A percentile compares a stretch with the other conserved stretches of the same genome.
Conservation (phyloP, 805 yeast genomes). For the Candida easanensis region DNA sequence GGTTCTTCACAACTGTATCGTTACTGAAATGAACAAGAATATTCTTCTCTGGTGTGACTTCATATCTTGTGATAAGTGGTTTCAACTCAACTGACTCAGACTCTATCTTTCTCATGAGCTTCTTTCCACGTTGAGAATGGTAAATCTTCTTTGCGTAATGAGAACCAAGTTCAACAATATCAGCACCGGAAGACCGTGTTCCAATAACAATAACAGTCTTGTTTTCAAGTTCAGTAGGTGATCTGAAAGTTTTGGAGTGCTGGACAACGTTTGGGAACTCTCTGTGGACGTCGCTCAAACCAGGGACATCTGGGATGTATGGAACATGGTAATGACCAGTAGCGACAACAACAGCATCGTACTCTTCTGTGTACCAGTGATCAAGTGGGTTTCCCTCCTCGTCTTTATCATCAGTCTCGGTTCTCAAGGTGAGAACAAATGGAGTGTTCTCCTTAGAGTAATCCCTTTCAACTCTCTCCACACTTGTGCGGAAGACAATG, state of each 20-base stretch:
- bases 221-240: constrained; percentile 17
- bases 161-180: constrained; percentile 34
- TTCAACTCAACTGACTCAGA: constrained; percentile 34
- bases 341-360: constrained; percentile 46
- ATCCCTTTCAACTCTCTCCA: constrained; percentile 35
- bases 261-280: constrained; percentile 21
- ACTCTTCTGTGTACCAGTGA: constrained; percentile 36
- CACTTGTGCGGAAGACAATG: constrained; percentile 33
- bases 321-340: constrained; percentile 60
- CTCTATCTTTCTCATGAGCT: constrained; percentile 26
- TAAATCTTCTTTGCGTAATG: constrained; percentile 12
- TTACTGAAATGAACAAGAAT: constrained; percentile 39
- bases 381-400: constrained; percentile 28
- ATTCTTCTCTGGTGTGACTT: constrained; percentile 27
- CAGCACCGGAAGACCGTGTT: constrained; percentile 67
- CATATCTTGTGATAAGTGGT: constrained; percentile 35
- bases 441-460: constrained; percentile 13
- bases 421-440: constrained; percentile 33
- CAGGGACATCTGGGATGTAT: constrained; percentile 45
- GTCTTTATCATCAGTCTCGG: constrained; percentile 21
- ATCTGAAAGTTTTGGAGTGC: constrained; percentile 32
- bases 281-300: constrained; percentile 34
- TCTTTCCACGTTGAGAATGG: constrained; percentile 40
- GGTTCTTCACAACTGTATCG: constrained; percentile 38
- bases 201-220: constrained; percentile 56